A percentile compares a stretch with the other conserved stretches of the same genome.
Conservation (phyloP, 2,329 filamentous ascomycete genomes). For the Penicillium brasilianum region DNA sequence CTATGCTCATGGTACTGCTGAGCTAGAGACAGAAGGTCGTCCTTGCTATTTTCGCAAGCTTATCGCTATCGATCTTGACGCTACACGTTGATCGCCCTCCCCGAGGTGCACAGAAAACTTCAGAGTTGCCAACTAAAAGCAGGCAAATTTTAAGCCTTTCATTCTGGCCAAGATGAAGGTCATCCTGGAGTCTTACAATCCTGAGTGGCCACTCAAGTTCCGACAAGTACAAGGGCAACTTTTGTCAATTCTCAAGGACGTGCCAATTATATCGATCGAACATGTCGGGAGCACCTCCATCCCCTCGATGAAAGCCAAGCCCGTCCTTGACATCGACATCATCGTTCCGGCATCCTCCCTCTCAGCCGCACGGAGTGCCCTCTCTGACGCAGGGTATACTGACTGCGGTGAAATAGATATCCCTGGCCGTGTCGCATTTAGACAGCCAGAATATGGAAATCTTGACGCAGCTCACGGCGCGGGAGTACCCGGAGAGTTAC, state of each 20-base stretch:
- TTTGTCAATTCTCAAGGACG: not conserved
- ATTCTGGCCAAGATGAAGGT: not conserved
- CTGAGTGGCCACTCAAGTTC: constrained; percentile 1
- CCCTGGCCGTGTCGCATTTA: not conserved
- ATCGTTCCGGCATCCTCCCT: constrained; percentile 7
- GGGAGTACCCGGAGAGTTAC: not conserved
- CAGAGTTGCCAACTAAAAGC: not conserved
- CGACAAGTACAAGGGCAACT: not conserved
- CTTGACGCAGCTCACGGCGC: not conserved
- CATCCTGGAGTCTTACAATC: not conserved
- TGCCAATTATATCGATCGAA: constrained; percentile 12
- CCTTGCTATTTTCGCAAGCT: not conserved
- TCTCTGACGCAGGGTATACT: not conserved
- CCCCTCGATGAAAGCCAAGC: constrained; percentile 12
- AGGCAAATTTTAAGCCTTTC: not conserved
- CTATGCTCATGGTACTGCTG: not conserved
- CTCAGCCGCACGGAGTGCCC: not conserved
- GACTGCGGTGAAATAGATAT: constrained; percentile 1
- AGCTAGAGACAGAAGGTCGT: not conserved
- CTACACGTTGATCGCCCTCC: not conserved
- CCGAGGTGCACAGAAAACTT: too few species aligned
- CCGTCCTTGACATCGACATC: constrained; percentile 18
- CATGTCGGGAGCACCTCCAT: constrained; percentile 17
- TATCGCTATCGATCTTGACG: not conserved
- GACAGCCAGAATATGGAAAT: not conserved